These are phyloP conservation scores for Agaricus subrufescens DNA, from an alignment of 768 basidiomycete genomes.

Conservation along the genomic window DNA sequence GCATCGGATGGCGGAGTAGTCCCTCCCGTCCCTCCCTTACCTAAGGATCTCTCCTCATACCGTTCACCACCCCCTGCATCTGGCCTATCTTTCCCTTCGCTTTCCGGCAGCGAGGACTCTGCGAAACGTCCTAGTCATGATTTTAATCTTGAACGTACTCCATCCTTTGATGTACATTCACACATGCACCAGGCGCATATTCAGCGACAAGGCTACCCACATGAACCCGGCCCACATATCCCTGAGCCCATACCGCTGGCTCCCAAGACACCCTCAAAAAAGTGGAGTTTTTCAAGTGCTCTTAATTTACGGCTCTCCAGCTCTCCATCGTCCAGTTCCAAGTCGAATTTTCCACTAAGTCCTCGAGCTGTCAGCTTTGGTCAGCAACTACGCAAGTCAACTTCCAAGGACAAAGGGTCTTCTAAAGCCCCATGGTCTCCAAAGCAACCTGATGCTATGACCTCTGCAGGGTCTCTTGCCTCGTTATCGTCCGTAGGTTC, in stretches of 20 bases:
- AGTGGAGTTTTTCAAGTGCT: conserved; percentile 92
- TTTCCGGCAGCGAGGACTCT: conserved; percentile 36
- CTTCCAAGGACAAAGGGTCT: conserved; percentile 60
- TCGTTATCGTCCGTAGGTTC: conserved; percentile 75
- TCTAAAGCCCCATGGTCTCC: conserved; percentile 60
- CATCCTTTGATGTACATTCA: conserved; percentile 48
- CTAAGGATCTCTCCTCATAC: conserved; percentile 82
- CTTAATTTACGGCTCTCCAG: conserved; percentile 70
- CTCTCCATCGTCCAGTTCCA: conserved; percentile 56
- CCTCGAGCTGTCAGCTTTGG: conserved; percentile 65
- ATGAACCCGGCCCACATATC: conserved; percentile 33
- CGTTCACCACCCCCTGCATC: conserved; percentile 65
- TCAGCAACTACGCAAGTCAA: conserved; percentile 63
- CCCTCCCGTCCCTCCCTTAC: conserved; percentile 91
- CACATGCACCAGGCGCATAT: conserved; percentile 23
- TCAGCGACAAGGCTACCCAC: conserved; percentile 25
- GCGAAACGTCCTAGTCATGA: conserved; percentile 40
- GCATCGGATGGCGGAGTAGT: conserved; percentile 58
- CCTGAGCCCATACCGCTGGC: conserved; percentile 31
- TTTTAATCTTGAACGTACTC: conserved; percentile 39
- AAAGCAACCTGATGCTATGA: conserved; percentile 71
- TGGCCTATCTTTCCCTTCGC: conserved; percentile 44
- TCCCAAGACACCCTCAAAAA: conserved; percentile 85
- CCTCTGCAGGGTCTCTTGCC: conserved; percentile 69
- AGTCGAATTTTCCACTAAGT: conserved; percentile 52